These are phyloP conservation scores for Aspergillus sp. DNA, from an alignment of 2,329 filamentous ascomycete species.

Conservation along the genomic window DNA sequence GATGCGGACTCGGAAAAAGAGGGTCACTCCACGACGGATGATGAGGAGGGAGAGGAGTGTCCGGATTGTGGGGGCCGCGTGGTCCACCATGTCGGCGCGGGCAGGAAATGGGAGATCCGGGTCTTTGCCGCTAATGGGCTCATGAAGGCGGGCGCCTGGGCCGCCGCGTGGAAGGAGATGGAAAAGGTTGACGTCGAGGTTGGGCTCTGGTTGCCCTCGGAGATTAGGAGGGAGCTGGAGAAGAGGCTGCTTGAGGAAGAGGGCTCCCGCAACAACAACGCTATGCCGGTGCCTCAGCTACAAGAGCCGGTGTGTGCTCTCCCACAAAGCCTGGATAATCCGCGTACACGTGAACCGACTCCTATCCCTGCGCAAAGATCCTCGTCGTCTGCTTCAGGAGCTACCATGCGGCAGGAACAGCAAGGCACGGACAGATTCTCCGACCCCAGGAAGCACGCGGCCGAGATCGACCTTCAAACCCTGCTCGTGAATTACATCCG, in stretches of 20 bases:
- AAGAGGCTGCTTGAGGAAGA: conserved; percentile 42
- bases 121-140: conserved; percentile 93
- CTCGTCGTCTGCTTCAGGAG: too few species aligned
- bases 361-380: conserved; percentile 1
- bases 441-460: conserved; percentile 3
- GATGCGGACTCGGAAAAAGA: conserved; percentile 24
- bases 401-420: too few species aligned
- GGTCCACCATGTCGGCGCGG: conserved; percentile 44
- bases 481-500: conserved; percentile 54
- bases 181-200: conserved; percentile 96
- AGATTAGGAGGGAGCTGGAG: conserved; percentile 51
- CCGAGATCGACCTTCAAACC: conserved; percentile 51
- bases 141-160: conserved; percentile 89
- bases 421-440: not conserved
- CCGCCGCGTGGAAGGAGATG: conserved; percentile 95
- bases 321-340: too few species aligned
- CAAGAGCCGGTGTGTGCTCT: too few species aligned
- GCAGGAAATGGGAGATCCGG: conserved; percentile 64
- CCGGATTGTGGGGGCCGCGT: conserved; percentile 51
- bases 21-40: conserved; percentile 29
- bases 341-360: not conserved
- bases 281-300: not conserved
- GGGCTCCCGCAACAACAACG: conserved; percentile 13
- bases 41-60: conserved; percentile 44
- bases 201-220: conserved; percentile 62